A percentile compares a stretch with the other conserved stretches of the same genome.
phyloP scores from a whole-genome alignment of 331 rosid species.

The Pyrus hybrid region DNA sequence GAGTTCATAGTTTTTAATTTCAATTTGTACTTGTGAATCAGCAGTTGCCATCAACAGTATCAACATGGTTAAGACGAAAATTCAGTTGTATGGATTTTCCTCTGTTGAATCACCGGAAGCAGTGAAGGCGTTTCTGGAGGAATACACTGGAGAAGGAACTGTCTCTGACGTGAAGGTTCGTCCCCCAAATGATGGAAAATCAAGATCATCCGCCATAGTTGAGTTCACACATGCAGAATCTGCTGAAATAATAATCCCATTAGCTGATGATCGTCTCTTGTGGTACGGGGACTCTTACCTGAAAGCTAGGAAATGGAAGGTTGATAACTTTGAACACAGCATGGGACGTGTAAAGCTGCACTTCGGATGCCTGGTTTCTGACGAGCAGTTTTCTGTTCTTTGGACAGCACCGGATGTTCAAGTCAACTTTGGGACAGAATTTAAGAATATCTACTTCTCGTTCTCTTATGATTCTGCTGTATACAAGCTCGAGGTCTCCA shows the following conservation, averaged over 20 bases:
- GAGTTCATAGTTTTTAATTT: neutral
- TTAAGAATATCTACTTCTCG: neutral
- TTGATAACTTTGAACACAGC: neutral
- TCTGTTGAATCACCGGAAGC: neutral
- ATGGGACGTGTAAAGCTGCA: constrained; percentile 8
- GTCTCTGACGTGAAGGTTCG: constrained; percentile 3
- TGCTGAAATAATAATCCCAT: constrained; percentile 1
- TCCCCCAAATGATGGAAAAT: neutral
- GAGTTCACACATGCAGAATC: constrained; percentile 2
- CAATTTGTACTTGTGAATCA: neutral
- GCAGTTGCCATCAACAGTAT: neutral
- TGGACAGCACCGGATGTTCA: constrained; percentile 11
- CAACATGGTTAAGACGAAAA: constrained; percentile 12
- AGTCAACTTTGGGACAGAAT: constrained; percentile 13
- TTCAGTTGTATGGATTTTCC: constrained; percentile 19
- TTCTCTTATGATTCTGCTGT: neutral
- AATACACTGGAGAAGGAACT: constrained; percentile 22
- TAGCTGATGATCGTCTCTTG: neutral
- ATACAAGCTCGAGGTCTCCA: constrained; percentile 12
- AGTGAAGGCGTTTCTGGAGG: constrained; percentile 23
- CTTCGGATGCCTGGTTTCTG: constrained; percentile 14
- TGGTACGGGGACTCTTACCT: neutral
- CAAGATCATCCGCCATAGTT: constrained; percentile 10
- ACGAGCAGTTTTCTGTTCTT: constrained; percentile 14
- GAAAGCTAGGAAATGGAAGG: neutral